These are phyloP conservation scores for Rhizopogon rudus DNA, from an alignment of 768 basidiomycete genomes.

Conservation along the genomic window DNA sequence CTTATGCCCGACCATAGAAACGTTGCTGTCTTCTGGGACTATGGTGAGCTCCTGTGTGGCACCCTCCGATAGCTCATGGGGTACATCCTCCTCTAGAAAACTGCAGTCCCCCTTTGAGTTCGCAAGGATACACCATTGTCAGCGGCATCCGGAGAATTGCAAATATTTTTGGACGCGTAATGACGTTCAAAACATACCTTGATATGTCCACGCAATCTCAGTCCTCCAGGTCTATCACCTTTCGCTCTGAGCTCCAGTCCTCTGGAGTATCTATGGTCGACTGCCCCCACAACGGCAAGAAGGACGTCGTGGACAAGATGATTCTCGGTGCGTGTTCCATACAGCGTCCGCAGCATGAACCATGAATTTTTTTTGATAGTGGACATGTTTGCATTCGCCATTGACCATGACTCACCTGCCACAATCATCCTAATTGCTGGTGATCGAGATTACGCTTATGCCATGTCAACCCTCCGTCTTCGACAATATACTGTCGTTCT, in stretches of 20 bases:
- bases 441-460: constrained; percentile 67
- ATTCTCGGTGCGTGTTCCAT: constrained; percentile 33
- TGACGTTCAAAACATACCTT: constrained; percentile 50
- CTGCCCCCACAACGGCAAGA: constrained; percentile 29
- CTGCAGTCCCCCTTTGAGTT: constrained; percentile 24
- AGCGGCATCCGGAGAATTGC: constrained; percentile 42
- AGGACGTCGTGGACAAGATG: constrained; percentile 42
- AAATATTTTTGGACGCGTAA: constrained; percentile 41
- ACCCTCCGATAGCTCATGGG: background rate
- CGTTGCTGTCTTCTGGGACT: constrained; percentile 41
- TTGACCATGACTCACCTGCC: constrained; percentile 49
- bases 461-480: constrained; percentile 49
- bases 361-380: constrained; percentile 31
- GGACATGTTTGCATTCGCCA: constrained; percentile 62
- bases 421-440: constrained; percentile 63
- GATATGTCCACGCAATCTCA: constrained; percentile 38
- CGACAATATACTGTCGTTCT: constrained; percentile 50
- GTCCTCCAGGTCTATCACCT: constrained; percentile 25
- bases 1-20: constrained; percentile 29
- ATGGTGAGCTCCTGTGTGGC: constrained; percentile 18
- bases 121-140: constrained; percentile 32
- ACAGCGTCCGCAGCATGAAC: background rate
- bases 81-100: constrained; percentile 20
- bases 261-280: constrained; percentile 39
- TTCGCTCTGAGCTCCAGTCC: constrained; percentile 39